Percentiles rank a stretch among this genome's conserved stretches.
phyloP scores from a whole-genome alignment of 2,329 filamentous ascomycete genomes.

The Sclerotinia subarctica region DNA sequence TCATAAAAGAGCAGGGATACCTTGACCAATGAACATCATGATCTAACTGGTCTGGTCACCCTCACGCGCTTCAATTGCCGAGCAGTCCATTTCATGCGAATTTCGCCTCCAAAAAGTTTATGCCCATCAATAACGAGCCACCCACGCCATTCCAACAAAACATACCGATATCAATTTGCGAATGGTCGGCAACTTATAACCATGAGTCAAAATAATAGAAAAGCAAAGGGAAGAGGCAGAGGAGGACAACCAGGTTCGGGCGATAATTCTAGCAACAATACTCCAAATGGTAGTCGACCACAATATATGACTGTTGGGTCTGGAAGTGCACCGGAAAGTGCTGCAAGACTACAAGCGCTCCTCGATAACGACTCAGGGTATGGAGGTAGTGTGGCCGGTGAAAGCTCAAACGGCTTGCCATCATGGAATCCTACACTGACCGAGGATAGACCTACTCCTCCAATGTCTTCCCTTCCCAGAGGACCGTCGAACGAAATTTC shows the following conservation, averaged over 20 bases:
- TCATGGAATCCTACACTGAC: conserved; percentile 47
- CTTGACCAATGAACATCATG: conserved; percentile 14
- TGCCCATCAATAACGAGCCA: conserved; percentile 5
- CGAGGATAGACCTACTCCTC: conserved; percentile 47
- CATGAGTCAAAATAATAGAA: conserved; percentile 61
- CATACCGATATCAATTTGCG: conserved; percentile 9
- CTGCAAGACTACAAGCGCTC: conserved; percentile 73
- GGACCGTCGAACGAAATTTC: conserved; percentile 39
- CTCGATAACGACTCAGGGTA: conserved; percentile 90
- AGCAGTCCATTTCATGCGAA: conserved; percentile 12
- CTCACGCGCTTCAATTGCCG: conserved; percentile 14
- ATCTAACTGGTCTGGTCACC: too few relatives aligned
- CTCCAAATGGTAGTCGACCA: conserved; percentile 42
- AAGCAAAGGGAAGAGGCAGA: conserved; percentile 46
- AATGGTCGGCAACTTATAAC: conserved; percentile 34
- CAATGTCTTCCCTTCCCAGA: conserved; percentile 39
- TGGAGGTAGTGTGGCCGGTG: conserved; percentile 72
- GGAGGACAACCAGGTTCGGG: conserved; percentile 27
- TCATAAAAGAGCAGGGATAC: conserved; percentile 8
- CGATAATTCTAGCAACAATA: conserved; percentile 14
- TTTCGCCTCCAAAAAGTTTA: conserved; percentile 21
- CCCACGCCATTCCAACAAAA: conserved; percentile 3
- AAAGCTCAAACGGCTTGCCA: conserved; percentile 47
- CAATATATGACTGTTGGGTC: conserved; percentile 86
- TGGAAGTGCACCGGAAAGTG: conserved; percentile 77